Percentiles rank a stretch among this genome's conserved stretches.
phyloP scores from a whole-genome alignment of 2,329 filamentous ascomycete species.

The Davidsoniella neocaledoniae region DNA sequence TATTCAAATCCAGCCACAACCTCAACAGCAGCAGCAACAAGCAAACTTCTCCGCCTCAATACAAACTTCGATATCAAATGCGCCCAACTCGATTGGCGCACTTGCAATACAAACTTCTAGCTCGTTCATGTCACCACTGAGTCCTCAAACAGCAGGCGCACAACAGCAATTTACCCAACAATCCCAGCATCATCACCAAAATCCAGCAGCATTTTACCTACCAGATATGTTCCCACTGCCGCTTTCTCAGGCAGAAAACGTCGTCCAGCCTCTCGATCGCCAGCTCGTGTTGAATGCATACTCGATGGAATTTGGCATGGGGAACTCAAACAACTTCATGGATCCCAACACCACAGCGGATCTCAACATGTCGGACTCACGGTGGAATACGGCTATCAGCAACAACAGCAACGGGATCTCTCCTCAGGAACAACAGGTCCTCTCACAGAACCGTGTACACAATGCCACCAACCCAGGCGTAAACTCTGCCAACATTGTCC shows the following conservation, averaged over 20 bases:
- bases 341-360: slow-evolving; percentile 15
- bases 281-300: slow-evolving; percentile 65
- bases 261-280: slow-evolving; percentile 54
- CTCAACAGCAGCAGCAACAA: slow-evolving; percentile 15
- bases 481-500: too few species aligned
- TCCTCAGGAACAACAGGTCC: background rate
- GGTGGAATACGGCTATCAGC: background rate
- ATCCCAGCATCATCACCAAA: slow-evolving; percentile 20
- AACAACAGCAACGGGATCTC: background rate
- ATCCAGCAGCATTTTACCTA: slow-evolving; percentile 28
- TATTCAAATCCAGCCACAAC: slow-evolving; percentile 12
- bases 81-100: background rate
- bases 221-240: slow-evolving; percentile 36
- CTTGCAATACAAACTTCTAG: background rate
- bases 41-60: slow-evolving; percentile 27
- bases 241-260: slow-evolving; percentile 31
- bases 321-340: slow-evolving; percentile 23
- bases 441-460: too few species aligned
- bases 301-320: slow-evolving; percentile 30
- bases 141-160: background rate
- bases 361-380: background rate
- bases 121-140: slow-evolving; percentile 1
- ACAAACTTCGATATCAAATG: background rate
- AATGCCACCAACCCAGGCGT: too few species aligned
- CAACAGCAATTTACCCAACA: slow-evolving; percentile 2